Percentiles rank a stretch among this genome's conserved stretches.
phyloP scores from a whole-genome alignment of 2,329 filamentous ascomycete genomes.

The Claviceps humidiphila region DNA sequence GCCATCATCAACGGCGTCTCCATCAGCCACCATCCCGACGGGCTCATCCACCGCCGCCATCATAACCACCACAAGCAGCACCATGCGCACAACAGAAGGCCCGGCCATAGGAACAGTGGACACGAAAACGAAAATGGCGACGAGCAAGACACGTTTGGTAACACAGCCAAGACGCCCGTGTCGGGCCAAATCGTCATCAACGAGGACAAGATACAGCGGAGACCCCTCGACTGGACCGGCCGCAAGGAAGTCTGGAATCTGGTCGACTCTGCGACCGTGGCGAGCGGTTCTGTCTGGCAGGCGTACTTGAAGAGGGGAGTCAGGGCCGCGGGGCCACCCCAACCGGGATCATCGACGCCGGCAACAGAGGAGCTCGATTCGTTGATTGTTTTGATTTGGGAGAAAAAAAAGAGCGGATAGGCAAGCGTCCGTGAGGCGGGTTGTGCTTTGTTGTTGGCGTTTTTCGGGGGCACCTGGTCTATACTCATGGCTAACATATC shows the following conservation, averaged over 20 bases:
- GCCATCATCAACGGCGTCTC: slow-evolving; percentile 34
- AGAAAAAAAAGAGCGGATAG: slow-evolving; percentile 9
- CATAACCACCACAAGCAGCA: neutral
- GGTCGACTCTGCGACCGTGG: slow-evolving; percentile 23
- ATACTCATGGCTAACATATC: neutral
- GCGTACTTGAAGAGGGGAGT: slow-evolving; percentile 27
- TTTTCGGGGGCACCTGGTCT: neutral
- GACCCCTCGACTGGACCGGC: slow-evolving; percentile 23
- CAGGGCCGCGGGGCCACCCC: slow-evolving; percentile 5
- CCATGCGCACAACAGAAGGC: neutral
- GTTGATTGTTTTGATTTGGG: slow-evolving; percentile 28
- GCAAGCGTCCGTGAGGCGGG: neutral
- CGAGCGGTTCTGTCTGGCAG: slow-evolving; percentile 30
- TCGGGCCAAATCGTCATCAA: slow-evolving; percentile 20
- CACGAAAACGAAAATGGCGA: neutral
- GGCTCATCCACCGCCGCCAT: slow-evolving; percentile 13
- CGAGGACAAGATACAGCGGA: slow-evolving; percentile 15
- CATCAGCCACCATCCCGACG: slow-evolving; percentile 28
- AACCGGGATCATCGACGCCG: slow-evolving; percentile 4
- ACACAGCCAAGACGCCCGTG: slow-evolving; percentile 8
- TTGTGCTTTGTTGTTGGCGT: neutral
- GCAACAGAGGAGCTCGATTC: slow-evolving; percentile 21
- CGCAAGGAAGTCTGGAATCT: slow-evolving; percentile 26
- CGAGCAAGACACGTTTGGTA: neutral
- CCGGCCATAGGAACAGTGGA: too few species aligned